Evolutionary conservation across 192 early-diverging fungal genomes (phyloP).

Genomic region (Coemansia sp.): DNA sequence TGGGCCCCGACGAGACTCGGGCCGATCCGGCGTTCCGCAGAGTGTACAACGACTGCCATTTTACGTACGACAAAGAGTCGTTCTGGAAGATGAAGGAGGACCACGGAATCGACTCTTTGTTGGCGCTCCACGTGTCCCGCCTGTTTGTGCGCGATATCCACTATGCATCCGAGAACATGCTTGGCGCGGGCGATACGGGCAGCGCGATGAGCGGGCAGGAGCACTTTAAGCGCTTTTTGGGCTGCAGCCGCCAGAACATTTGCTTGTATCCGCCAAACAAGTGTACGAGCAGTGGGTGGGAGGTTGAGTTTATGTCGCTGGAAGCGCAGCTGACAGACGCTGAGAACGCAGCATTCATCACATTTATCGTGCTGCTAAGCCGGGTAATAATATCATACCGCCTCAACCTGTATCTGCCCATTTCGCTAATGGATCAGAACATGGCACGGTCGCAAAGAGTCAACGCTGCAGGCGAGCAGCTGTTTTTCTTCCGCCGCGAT

Average conservation of each 20-base stretch:
- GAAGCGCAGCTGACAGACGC: conserved; percentile 95
- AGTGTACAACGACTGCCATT: conserved; percentile 87
- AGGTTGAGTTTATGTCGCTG: conserved; percentile 95
- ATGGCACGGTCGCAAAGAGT: conserved; percentile 81
- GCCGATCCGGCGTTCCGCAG: conserved; percentile 65
- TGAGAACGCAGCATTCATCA: conserved; percentile 93
- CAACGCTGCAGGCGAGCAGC: conserved; percentile 72
- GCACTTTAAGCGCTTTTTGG: conserved; percentile 98
- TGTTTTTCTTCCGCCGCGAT: conserved; percentile 90
- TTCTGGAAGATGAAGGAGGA: conserved; percentile 69
- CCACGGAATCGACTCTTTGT: conserved; percentile 74
- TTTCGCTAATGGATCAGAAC: conserved; percentile 93
- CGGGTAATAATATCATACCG: conserved; percentile 81
- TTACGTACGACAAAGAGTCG: conserved; percentile 77
- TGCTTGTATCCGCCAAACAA: conserved; percentile 97
- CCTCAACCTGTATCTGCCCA: conserved; percentile 94
- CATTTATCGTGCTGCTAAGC: conserved; percentile 93
- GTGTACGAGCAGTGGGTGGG: conserved; percentile 87
- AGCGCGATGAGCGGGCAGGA: conserved; percentile 61
- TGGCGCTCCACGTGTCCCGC: conserved; percentile 90
- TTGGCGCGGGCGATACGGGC: conserved; percentile 53
- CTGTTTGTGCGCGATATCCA: conserved; percentile 97
- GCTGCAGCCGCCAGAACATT: conserved; percentile 96
- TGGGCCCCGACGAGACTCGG: conserved; percentile 56
- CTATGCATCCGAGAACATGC: conserved; percentile 80